phyloP scores from a whole-genome alignment of 2,329 filamentous ascomycete genomes.

The Magnaporthiopsis incrustans region DNA sequence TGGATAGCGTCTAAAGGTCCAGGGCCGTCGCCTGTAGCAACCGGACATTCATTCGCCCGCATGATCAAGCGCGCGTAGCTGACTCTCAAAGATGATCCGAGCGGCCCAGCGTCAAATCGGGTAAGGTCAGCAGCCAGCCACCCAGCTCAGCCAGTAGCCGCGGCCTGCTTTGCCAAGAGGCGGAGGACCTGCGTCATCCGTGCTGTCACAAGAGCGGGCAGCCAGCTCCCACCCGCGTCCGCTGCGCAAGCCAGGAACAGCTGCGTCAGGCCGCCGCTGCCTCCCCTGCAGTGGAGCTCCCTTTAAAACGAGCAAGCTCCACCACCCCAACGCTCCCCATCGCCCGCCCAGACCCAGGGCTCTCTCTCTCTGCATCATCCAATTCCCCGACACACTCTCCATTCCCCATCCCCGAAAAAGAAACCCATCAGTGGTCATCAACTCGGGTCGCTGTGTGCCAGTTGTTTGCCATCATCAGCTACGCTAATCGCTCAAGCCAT shows the following conservation, averaged over 20 bases:
- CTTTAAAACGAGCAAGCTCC: conserved; percentile 1
- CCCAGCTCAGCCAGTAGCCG: background rate
- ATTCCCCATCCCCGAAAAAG: background rate
- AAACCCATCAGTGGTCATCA: conserved; percentile 1
- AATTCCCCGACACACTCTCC: conserved; percentile 1
- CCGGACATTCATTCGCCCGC: background rate
- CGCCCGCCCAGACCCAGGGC: no score
- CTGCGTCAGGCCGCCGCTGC: conserved; percentile 4
- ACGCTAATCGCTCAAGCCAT: background rate
- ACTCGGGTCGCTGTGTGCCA: background rate
- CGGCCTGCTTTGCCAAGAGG: background rate
- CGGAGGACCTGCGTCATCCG: background rate
- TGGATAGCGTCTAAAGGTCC: background rate
- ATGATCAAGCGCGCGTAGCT: background rate
- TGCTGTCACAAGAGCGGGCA: no score
- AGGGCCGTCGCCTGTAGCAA: background rate
- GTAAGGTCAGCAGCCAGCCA: background rate
- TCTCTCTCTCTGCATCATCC: background rate
- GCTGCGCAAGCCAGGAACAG: conserved; percentile 6
- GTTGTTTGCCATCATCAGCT: background rate
- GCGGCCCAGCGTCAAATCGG: background rate
- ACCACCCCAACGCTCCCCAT: background rate
- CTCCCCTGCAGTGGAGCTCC: conserved; percentile 1
- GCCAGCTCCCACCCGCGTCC: background rate
- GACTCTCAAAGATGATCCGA: background rate